Conservation (phyloP, 2,329 filamentous ascomycete species). For the Botrytis medusae region DNA sequence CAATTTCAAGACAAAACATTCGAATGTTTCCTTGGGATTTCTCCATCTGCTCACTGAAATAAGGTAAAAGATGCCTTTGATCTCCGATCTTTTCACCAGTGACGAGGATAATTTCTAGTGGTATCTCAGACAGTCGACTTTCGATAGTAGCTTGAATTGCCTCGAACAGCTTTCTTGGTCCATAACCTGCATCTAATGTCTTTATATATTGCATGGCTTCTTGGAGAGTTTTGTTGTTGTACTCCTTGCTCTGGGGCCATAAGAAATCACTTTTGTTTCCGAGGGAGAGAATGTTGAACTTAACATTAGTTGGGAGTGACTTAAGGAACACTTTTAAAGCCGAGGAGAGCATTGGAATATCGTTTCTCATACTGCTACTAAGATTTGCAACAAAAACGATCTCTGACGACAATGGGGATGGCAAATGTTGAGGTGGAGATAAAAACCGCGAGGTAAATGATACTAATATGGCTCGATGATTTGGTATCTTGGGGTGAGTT, state of each 20-base stretch:
- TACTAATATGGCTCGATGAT: slow-evolving; percentile 66
- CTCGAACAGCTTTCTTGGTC: slow-evolving; percentile 41
- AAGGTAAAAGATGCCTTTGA: slow-evolving; percentile 18
- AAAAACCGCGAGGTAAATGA: slow-evolving; percentile 71
- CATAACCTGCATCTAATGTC: too few species aligned
- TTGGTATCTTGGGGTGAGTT: slow-evolving; percentile 58
- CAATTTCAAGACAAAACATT: slow-evolving; percentile 57
- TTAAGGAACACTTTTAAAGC: slow-evolving; percentile 59
- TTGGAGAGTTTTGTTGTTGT: slow-evolving; percentile 47
- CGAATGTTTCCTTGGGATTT: slow-evolving; percentile 47
- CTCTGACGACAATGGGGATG: slow-evolving; percentile 53
- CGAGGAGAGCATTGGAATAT: slow-evolving; percentile 53
- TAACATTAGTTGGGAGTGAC: slow-evolving; percentile 60
- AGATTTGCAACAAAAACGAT: slow-evolving; percentile 74
- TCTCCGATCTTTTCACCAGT: slow-evolving; percentile 38
- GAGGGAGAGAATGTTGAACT: slow-evolving; percentile 70
- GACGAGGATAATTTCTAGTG: slow-evolving; percentile 54
- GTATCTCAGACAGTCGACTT: slow-evolving; percentile 46
- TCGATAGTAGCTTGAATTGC: slow-evolving; percentile 49
- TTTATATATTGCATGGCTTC: slow-evolving; percentile 39
- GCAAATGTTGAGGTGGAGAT: slow-evolving; percentile 62
- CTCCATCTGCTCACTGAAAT: slow-evolving; percentile 46
- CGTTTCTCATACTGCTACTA: slow-evolving; percentile 62
- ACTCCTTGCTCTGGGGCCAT: slow-evolving; percentile 49
- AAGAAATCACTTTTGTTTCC: slow-evolving; percentile 50